Evolutionary conservation across 1,284 basidiomycete species (phyloP).

Genomic region (Trametes polyzona): DNA sequence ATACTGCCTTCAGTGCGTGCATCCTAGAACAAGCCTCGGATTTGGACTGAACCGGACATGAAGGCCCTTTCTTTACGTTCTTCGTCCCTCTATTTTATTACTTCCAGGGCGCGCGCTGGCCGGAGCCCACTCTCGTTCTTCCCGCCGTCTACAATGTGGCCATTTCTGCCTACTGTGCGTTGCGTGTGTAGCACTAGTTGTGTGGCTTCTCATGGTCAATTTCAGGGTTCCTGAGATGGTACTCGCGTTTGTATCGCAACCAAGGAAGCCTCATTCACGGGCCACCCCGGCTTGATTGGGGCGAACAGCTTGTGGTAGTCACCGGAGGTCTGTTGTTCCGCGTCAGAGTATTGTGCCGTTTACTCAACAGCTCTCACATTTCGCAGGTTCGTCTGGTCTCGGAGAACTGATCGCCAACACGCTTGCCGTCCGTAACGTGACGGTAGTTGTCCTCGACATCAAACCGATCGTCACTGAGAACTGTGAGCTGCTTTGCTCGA

Average conservation of each 20-base stretch:
- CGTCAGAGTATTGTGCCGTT: background rate
- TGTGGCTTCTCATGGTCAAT: background rate
- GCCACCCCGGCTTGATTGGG: constrained; percentile 73
- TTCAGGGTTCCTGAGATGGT: constrained; percentile 71
- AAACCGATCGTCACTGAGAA: constrained; percentile 78
- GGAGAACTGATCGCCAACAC: constrained; percentile 87
- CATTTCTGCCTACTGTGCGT: constrained; percentile 71
- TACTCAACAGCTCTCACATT: background rate
- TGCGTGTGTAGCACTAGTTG: background rate
- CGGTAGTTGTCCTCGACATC: constrained; percentile 85
- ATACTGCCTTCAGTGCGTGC: constrained; percentile 76
- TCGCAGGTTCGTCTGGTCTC: constrained; percentile 82
- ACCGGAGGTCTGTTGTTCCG: constrained; percentile 71
- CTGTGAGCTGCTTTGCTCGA: constrained; percentile 45
- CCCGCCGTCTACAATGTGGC: constrained; percentile 56
- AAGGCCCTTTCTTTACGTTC: constrained; percentile 82
- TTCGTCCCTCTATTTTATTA: constrained; percentile 77
- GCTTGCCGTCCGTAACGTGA: constrained; percentile 79
- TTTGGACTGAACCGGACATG: background rate
- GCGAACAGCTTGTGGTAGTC: constrained; percentile 83
- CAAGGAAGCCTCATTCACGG: constrained; percentile 65
- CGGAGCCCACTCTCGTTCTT: constrained; percentile 54
- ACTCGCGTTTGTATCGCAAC: constrained; percentile 74
- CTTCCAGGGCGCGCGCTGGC: constrained; percentile 63
- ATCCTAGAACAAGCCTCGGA: background rate